A percentile compares a stretch with the other conserved stretches of the same genome.
phyloP scores from a whole-genome alignment of 345 rosid species.

The Hibiscus syriacus region DNA sequence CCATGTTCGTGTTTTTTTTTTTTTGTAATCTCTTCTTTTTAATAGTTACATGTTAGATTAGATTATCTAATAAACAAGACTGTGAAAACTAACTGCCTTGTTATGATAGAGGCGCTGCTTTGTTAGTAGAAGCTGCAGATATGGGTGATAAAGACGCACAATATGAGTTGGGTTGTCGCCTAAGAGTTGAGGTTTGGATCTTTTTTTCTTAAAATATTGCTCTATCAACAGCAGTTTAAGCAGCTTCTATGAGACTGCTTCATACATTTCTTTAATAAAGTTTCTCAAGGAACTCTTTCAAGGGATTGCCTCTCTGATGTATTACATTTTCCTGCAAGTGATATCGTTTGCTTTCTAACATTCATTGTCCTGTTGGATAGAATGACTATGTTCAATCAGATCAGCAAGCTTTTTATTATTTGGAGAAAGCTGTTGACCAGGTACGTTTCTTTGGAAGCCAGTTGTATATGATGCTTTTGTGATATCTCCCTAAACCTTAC shows the following conservation, averaged over 20 bases:
- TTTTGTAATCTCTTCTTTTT: not conserved
- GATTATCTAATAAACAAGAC: not conserved
- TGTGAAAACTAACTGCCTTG: slow-evolving; percentile 1
- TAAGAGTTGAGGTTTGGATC: slow-evolving; percentile 73
- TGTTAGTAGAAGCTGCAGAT: slow-evolving; percentile 86
- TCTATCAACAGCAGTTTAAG: not conserved
- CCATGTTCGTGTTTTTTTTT: not conserved
- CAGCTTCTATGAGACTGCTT: no score
- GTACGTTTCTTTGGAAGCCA: slow-evolving; percentile 25
- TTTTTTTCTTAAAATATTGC: not conserved
- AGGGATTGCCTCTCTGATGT: not conserved
- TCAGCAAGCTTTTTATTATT: slow-evolving; percentile 81
- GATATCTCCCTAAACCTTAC: slow-evolving; percentile 19
- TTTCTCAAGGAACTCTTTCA: not conserved
- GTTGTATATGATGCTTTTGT: not conserved
- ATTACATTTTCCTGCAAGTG: not conserved
- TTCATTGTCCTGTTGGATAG: slow-evolving; percentile 25
- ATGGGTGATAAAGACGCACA: slow-evolving; percentile 95
- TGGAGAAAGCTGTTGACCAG: slow-evolving; percentile 95
- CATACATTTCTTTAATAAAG: no score
- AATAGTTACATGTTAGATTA: not conserved
- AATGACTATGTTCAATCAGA: slow-evolving; percentile 70
- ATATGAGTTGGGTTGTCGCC: slow-evolving; percentile 70
- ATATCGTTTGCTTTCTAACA: not conserved
- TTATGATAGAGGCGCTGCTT: slow-evolving; percentile 69